Percentiles rank a stretch among this genome's conserved stretches.
Evolutionary conservation across 2,329 filamentous ascomycete genomes (phyloP).

Genomic region (Stagonosporopsis cucurbitacearum): DNA sequence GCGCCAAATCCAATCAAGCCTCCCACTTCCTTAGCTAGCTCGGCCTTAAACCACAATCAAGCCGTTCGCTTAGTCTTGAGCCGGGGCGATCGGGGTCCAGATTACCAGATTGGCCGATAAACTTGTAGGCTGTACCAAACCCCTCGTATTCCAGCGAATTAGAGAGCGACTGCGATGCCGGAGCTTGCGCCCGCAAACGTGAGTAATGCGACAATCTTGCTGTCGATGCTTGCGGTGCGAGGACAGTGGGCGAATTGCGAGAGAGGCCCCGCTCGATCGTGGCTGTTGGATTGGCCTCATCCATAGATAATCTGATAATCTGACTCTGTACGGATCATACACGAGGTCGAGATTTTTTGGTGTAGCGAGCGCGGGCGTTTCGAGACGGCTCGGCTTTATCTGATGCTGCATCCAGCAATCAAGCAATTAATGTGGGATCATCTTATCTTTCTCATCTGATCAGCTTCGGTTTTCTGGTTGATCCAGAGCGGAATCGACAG

Average conservation of each 20-base stretch:
- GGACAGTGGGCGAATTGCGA: slow-evolving; percentile 5
- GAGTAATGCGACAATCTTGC: slow-evolving; percentile 3
- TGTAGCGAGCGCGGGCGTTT: slow-evolving; percentile 11
- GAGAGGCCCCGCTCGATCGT: slow-evolving; percentile 16
- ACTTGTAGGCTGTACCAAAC: slow-evolving; percentile 14
- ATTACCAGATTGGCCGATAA: slow-evolving; percentile 44
- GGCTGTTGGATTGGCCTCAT: slow-evolving; percentile 7
- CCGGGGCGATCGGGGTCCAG: slow-evolving; percentile 27
- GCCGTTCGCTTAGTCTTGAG: slow-evolving; percentile 25
- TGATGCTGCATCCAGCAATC: slow-evolving; percentile 26
- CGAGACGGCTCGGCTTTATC: slow-evolving; percentile 23
- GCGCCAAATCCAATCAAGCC: slow-evolving; percentile 32
- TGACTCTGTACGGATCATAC: slow-evolving; percentile 1
- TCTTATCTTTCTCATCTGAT: slow-evolving; percentile 40
- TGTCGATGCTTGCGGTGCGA: slow-evolving; percentile 2
- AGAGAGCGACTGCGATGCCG: neutral
- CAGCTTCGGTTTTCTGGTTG: slow-evolving; percentile 9
- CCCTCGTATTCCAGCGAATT: slow-evolving; percentile 7
- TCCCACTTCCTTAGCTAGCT: slow-evolving; percentile 22
- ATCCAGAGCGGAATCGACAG: neutral
- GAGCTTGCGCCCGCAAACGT: neutral
- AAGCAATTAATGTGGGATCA: slow-evolving; percentile 10
- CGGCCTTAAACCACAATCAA: slow-evolving; percentile 16
- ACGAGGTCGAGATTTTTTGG: slow-evolving; percentile 1
- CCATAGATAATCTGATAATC: slow-evolving; percentile 35